phyloP scores from a whole-genome alignment of 441 rosid species.

The Jatropha multifida region DNA sequence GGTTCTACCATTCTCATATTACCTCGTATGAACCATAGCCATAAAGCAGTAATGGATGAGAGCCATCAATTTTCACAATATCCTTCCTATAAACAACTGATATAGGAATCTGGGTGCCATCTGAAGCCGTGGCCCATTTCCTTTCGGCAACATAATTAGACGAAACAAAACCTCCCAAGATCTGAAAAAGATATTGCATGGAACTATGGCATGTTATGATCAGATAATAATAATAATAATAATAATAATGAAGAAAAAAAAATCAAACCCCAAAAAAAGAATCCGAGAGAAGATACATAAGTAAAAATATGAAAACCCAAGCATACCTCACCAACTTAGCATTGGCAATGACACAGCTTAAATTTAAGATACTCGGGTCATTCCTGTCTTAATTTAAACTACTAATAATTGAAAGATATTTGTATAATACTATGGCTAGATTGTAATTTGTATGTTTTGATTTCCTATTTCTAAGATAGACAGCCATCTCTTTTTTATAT shows the following conservation, averaged over 20 bases:
- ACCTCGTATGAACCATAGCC: slow-evolving; percentile 99
- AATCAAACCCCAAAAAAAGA: background rate
- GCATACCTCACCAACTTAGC: background rate
- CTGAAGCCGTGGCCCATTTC: slow-evolving; percentile 85
- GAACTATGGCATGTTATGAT: slow-evolving; percentile 10
- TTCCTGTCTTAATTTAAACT: background rate
- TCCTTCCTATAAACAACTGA: slow-evolving; percentile 71
- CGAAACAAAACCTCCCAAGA: slow-evolving; percentile 86
- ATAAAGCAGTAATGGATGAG: slow-evolving; percentile 75
- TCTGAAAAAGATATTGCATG: slow-evolving; percentile 44
- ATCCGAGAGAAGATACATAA: background rate
- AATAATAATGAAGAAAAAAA: background rate
- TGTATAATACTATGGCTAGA: background rate
- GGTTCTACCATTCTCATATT: slow-evolving; percentile 25
- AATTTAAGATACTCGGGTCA: background rate
- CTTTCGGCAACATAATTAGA: slow-evolving; percentile 80
- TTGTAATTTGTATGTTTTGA: background rate
- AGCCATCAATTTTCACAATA: slow-evolving; percentile 79
- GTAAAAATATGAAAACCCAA: background rate
- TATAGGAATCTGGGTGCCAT: slow-evolving; percentile 79
- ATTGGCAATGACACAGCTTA: background rate
- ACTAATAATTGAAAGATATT: background rate
- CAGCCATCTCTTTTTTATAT: background rate
- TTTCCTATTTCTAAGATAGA: background rate
- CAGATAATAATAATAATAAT: background rate